These are phyloP conservation scores for Fusarium sarcochroum DNA, from an alignment of 2,329 filamentous ascomycete genomes.

Conservation along the genomic window DNA sequence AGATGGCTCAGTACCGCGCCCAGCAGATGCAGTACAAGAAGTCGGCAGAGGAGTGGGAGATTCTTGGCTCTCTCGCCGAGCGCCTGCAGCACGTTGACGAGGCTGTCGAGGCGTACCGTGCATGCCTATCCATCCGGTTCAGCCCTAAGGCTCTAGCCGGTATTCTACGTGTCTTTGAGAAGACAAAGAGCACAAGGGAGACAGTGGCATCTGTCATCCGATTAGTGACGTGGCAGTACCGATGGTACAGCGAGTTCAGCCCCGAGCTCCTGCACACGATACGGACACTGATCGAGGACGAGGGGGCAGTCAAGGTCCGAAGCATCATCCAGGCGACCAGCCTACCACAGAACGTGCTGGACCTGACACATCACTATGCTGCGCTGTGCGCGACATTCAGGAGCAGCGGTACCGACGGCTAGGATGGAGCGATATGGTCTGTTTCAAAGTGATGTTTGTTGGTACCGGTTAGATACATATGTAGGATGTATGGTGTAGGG, in stretches of 20 bases:
- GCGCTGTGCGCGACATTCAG: slow-evolving; percentile 94
- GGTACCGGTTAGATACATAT: slow-evolving; percentile 29
- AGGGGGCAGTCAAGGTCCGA: slow-evolving; percentile 96
- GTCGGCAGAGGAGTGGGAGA: slow-evolving; percentile 97
- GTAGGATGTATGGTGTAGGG: slow-evolving; percentile 18
- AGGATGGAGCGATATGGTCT: slow-evolving; percentile 41
- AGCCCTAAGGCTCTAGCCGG: slow-evolving; percentile 93
- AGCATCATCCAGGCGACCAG: slow-evolving; percentile 98
- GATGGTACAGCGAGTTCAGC: slow-evolving; percentile 99
- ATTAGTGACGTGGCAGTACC: slow-evolving; percentile 96
- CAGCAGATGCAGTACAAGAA: slow-evolving; percentile 98
- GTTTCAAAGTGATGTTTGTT: slow-evolving; percentile 19
- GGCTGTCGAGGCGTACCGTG: slow-evolving; percentile 91
- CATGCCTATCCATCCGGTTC: slow-evolving; percentile 89
- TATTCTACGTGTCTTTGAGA: slow-evolving; percentile 84
- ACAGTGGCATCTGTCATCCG: slow-evolving; percentile 89
- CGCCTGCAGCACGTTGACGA: slow-evolving; percentile 93
- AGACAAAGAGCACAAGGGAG: slow-evolving; percentile 82
- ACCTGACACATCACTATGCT: slow-evolving; percentile 96
- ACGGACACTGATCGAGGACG: slow-evolving; percentile 94
- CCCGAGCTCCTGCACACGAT: slow-evolving; percentile 90
- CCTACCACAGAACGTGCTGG: slow-evolving; percentile 90
- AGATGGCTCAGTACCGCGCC: slow-evolving; percentile 94
- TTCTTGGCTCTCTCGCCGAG: slow-evolving; percentile 91
- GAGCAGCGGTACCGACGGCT: slow-evolving; percentile 92